These are phyloP conservation scores for Vitis riparia DNA, from an alignment of 164 flowering plant species.

Conservation along the genomic window DNA sequence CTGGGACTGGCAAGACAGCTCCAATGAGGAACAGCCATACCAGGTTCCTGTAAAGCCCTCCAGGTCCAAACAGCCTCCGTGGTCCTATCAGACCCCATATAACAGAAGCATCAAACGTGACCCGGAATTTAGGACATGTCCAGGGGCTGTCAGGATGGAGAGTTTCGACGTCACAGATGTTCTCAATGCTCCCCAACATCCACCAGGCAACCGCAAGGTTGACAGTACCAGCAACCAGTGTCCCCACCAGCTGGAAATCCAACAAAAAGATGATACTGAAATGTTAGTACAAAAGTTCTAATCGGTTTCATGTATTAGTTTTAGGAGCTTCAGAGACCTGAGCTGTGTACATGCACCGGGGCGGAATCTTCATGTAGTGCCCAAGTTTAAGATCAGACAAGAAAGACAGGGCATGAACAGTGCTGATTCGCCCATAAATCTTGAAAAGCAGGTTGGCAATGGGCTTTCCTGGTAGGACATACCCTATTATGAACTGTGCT, in stretches of 20 bases:
- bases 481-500: slow-evolving; percentile 90
- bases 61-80: slow-evolving; percentile 71
- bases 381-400: slow-evolving; percentile 92
- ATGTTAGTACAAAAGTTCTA: not conserved
- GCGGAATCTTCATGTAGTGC: slow-evolving; percentile 98
- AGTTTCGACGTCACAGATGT: slow-evolving; percentile 75
- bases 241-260: slow-evolving; percentile 69
- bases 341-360: slow-evolving; percentile 89
- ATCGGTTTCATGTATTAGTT: not conserved
- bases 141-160: slow-evolving; percentile 86
- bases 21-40: slow-evolving; percentile 93
- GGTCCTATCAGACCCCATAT: slow-evolving; percentile 99
- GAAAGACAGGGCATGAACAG: slow-evolving; percentile 91
- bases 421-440: slow-evolving; percentile 95
- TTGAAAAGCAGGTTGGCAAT: slow-evolving; percentile 92
- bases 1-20: slow-evolving; percentile 82
- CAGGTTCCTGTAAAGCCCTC: slow-evolving; percentile 79
- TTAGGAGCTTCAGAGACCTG: slow-evolving; percentile 49
- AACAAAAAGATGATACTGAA: not conserved
- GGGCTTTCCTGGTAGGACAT: slow-evolving; percentile 81
- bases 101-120: slow-evolving; percentile 90
- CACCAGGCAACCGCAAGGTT: slow-evolving; percentile 94
- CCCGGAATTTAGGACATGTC: slow-evolving; percentile 92
- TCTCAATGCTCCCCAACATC: slow-evolving; percentile 83
- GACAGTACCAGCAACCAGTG: slow-evolving; percentile 68